Conservation (phyloP, 371 early-diverging fungal genomes). For the Phascolomyces articulosus region DNA sequence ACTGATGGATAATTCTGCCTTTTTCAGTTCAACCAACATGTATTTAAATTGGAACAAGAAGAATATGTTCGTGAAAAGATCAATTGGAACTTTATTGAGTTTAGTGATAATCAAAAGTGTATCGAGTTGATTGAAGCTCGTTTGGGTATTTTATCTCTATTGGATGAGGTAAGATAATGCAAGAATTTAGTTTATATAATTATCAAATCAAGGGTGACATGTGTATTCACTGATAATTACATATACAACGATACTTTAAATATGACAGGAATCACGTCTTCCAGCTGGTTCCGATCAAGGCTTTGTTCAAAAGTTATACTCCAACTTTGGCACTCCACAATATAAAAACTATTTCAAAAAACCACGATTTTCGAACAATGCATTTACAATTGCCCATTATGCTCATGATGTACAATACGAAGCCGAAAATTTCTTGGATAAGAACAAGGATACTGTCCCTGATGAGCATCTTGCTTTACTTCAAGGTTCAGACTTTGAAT, state of each 20-base stretch:
- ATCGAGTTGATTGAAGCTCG: slow-evolving; percentile 97
- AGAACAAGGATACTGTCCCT: slow-evolving; percentile 98
- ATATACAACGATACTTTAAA: background rate
- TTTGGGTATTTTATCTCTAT: slow-evolving; percentile 90
- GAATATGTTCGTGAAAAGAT: slow-evolving; percentile 94
- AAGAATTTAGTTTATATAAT: too few relatives aligned
- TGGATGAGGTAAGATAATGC: slow-evolving; percentile 89
- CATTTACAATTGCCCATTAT: slow-evolving; percentile 90
- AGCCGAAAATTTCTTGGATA: slow-evolving; percentile 94
- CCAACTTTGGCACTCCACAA: slow-evolving; percentile 69
- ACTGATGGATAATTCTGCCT: too few relatives aligned
- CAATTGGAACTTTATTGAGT: slow-evolving; percentile 92
- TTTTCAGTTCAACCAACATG: slow-evolving; percentile 63
- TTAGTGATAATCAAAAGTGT: slow-evolving; percentile 99
- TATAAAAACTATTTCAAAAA: slow-evolving; percentile 83
- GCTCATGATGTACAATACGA: slow-evolving; percentile 92
- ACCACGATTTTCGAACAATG: slow-evolving; percentile 83
- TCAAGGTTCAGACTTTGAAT: slow-evolving; percentile 69
- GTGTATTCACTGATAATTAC: too few relatives aligned
- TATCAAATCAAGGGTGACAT: too few relatives aligned
- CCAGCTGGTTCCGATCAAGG: slow-evolving; percentile 87
- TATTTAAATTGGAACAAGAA: slow-evolving; percentile 92
- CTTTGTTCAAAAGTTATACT: slow-evolving; percentile 87
- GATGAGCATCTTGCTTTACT: slow-evolving; percentile 88
- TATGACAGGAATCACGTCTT: slow-evolving; percentile 74